A percentile compares a stretch with the other conserved stretches of the same genome.
These are phyloP conservation scores for Primulina huaijiensis DNA, from an alignment of 257 asterid genomes.

Conservation along the genomic window DNA sequence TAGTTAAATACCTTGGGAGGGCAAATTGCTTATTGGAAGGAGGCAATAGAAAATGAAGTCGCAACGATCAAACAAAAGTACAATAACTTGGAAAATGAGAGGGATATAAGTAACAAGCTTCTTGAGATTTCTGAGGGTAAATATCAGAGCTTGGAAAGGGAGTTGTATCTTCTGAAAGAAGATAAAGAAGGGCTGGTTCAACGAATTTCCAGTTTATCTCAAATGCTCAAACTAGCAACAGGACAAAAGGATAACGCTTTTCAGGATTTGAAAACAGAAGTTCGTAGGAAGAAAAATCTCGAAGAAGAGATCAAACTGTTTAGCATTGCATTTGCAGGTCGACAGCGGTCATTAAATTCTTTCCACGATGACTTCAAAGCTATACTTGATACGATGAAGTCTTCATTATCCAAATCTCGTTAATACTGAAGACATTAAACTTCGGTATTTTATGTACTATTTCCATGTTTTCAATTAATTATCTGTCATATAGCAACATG, in stretches of 20 bases:
- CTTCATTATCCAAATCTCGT: conserved; percentile 61
- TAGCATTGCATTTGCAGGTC: conserved; percentile 49
- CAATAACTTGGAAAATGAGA: conserved; percentile 55
- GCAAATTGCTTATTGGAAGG: conserved; percentile 81
- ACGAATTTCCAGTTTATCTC: conserved; percentile 42
- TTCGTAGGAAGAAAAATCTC: conserved; percentile 62
- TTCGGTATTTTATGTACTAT: not conserved
- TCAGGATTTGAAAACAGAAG: conserved; percentile 57
- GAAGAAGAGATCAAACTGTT: conserved; percentile 73
- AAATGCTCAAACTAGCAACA: conserved; percentile 44
- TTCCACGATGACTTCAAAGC: conserved; percentile 62
- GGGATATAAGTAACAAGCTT: conserved; percentile 41
- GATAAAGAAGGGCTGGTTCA: conserved; percentile 50
- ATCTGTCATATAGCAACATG: not conserved
- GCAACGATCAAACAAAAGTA: conserved; percentile 43
- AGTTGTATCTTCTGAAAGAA: conserved; percentile 50
- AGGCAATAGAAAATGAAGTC: conserved; percentile 54
- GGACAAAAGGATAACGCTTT: conserved; percentile 58
- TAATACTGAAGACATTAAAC: conserved; percentile 36
- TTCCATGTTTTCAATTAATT: not conserved
- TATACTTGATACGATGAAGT: conserved; percentile 52
- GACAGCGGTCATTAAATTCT: conserved; percentile 54
- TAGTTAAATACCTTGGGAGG: conserved; percentile 46
- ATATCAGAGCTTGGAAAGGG: conserved; percentile 62
- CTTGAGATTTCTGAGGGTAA: conserved; percentile 55